phyloP scores from a whole-genome alignment of 371 early-diverging fungal species.

The Lichtheimia corymbifera region DNA sequence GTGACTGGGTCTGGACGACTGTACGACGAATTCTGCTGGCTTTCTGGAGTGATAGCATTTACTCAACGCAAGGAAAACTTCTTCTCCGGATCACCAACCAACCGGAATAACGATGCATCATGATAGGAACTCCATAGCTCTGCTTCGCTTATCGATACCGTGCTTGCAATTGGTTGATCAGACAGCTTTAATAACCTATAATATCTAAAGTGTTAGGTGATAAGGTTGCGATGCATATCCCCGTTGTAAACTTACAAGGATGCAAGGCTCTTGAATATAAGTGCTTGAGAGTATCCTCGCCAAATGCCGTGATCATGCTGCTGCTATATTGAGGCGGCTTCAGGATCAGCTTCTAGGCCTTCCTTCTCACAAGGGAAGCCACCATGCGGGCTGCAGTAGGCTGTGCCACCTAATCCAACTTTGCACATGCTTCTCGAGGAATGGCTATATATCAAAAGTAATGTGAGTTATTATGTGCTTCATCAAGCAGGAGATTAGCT shows the following conservation, averaged over 20 bases:
- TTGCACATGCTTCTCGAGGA: too few species aligned
- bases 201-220: not conserved
- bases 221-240: not conserved
- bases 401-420: too few species aligned
- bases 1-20: conserved; percentile 6
- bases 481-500: too few species aligned
- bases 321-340: conserved; percentile 1
- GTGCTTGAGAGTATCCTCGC: not conserved
- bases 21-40: not conserved
- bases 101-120: not conserved
- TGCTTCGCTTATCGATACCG: not conserved
- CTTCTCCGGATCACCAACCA: conserved; percentile 5
- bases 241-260: conserved; percentile 2
- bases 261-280: not conserved
- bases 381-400: too few species aligned
- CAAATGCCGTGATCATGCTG: not conserved
- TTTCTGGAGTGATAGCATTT: conserved; percentile 3
- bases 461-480: too few species aligned
- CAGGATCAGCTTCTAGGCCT: not conserved
- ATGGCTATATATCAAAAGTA: too few species aligned
- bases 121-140: conserved; percentile 4
- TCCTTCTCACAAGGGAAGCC: too few species aligned
- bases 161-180: not conserved
- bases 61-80: conserved; percentile 6
- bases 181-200: not conserved